Evolutionary conservation across 192 early-diverging fungal species (phyloP), one percentile per base, ranked within the genome.

Genomic region (Coemansia sp.): DNA sequence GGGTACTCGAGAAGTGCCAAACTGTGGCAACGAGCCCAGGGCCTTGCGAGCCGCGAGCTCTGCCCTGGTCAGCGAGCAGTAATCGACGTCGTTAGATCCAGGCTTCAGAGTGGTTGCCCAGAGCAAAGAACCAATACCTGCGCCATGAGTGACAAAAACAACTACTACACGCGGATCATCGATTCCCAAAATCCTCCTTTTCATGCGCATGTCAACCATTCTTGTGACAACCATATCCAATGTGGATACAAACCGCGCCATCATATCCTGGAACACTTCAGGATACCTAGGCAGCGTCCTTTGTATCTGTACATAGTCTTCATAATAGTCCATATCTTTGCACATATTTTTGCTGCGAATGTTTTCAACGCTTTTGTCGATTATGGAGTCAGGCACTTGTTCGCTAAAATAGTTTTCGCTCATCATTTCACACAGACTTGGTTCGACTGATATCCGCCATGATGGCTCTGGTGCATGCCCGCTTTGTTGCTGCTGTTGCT

Each of bases 111-210:
- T 75, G 0, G 78, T 81, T 2, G 78, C 78, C 78, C 78, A 81
- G 28, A 75, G 67, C 22, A 81, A 38, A 18, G 73, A 67, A 36
- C 66, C 56, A 11, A 81, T 45, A 11, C 78, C 78, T 0, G 78
- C 78, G 2, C 78, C 78, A 66, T 81, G 78, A 42, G 78, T 81
- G 42, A 81, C 78, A 56, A 81, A 50, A 14, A 81, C 56, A 22
- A 75, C 51, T 1, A 80, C 78, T 29, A 32, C 45, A 7, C 72
- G 54, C 16, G 11, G 68, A 16, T 36, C n/a, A 0, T 34, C 45
- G 40, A 11, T 2, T 11, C 32, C 54, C 34, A 18, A 20, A 4
- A 34, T 51, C 17, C 28, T 48, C 1, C 40, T 20, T 11, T 30
- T 4, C 16, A 66, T 61, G 14, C 28, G 14, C 52, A 48, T 29